Evolutionary conservation across 2,329 filamentous ascomycete genomes (phyloP).

Genomic region (Hawksworthiomyces lignivorus): DNA sequence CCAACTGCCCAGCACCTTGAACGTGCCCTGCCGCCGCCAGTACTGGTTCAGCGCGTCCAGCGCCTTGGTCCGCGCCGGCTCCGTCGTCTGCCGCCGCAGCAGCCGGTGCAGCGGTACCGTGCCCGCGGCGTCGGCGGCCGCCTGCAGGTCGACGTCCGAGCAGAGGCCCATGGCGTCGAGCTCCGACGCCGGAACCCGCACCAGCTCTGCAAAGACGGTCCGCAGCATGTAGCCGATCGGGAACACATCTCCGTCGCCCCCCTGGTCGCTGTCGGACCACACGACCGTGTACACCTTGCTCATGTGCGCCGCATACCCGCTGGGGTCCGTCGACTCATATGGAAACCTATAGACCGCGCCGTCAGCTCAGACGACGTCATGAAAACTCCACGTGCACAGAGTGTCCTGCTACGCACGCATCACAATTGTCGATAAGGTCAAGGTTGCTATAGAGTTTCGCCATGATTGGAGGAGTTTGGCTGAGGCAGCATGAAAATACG

Average conservation of each 20-base stretch:
- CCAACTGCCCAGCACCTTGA: conserved; percentile 71
- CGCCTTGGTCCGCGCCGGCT: conserved; percentile 52
- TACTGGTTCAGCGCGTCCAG: conserved; percentile 51
- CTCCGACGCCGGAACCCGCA: conserved; percentile 45
- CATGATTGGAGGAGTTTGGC: too few species aligned
- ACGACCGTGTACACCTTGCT: conserved; percentile 60
- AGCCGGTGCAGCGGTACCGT: conserved; percentile 60
- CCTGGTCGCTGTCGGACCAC: conserved; percentile 49
- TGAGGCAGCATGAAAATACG: too few species aligned
- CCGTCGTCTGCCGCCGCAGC: conserved; percentile 45
- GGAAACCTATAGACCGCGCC: conserved; percentile 61
- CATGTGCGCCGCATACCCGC: conserved; percentile 46
- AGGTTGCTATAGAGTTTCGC: conserved; percentile 14
- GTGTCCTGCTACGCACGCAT: conserved; percentile 16
- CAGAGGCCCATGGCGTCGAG: conserved; percentile 53
- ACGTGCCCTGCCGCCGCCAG: conserved; percentile 64
- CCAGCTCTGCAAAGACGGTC: conserved; percentile 41
- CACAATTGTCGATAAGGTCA: conserved; percentile 18
- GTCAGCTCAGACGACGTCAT: too few species aligned
- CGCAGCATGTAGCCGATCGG: conserved; percentile 56
- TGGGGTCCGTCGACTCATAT: conserved; percentile 55
- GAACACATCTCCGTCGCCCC: conserved; percentile 46
- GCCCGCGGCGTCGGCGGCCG: conserved; percentile 28
- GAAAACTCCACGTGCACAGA: too few species aligned
- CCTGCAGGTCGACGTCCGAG: conserved; percentile 21